phyloP scores from a whole-genome alignment of 2,329 filamentous ascomycete genomes.

The Fusarium papillatum region DNA sequence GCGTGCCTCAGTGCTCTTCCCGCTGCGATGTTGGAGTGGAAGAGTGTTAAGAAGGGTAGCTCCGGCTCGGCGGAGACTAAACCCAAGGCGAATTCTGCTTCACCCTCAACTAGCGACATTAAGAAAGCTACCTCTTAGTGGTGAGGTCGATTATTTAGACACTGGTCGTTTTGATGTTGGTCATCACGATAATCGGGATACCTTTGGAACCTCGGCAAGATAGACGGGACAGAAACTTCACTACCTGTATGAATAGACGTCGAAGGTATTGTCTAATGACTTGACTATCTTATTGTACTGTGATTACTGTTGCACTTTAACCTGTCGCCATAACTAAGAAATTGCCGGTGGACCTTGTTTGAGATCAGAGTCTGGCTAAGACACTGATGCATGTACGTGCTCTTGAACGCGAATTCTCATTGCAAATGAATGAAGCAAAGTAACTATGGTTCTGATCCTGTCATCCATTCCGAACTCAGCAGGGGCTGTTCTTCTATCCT shows the following conservation, averaged over 20 bases:
- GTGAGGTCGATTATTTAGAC: too few species aligned
- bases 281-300: neutral
- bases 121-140: neutral
- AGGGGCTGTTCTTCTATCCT: neutral
- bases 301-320: neutral
- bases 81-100: neutral
- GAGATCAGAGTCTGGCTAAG: neutral
- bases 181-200: neutral
- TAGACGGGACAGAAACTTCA: neutral
- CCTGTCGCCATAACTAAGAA: neutral
- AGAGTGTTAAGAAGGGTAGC: constrained; percentile 16
- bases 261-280: neutral
- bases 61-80: neutral
- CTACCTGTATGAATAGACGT: neutral
- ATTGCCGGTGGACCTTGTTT: neutral
- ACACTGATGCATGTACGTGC: neutral
- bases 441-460: neutral
- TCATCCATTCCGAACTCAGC: neutral
- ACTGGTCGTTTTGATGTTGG: too few species aligned
- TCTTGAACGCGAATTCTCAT: neutral
- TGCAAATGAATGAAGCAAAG: neutral
- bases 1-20: constrained; percentile 42
- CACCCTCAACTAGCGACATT: neutral
- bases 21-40: constrained; percentile 25
- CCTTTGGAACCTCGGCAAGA: neutral